These are phyloP conservation scores for Camellia lanceoleosa DNA, from an alignment of 148 eudicot species.

Conservation along the genomic window DNA sequence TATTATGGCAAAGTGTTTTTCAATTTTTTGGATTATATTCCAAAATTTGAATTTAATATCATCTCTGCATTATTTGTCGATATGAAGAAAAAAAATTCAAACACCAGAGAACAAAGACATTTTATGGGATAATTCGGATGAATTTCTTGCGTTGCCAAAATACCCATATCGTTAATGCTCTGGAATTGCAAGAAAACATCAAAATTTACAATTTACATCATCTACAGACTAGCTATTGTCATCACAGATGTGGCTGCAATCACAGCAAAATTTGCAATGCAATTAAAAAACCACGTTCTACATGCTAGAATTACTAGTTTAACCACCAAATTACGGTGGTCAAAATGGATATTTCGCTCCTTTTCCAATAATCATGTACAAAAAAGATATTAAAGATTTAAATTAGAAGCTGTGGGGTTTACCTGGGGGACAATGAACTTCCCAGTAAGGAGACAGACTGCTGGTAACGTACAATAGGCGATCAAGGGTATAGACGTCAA, in stretches of 20 bases:
- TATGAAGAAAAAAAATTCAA: not conserved
- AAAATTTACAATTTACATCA: not conserved
- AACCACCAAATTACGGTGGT: not conserved
- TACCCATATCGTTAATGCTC: not conserved
- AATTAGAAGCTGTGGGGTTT: slow-evolving; percentile 7
- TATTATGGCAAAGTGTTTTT: no score
- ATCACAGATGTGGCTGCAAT: not conserved
- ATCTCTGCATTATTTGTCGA: not conserved
- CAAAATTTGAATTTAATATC: not conserved
- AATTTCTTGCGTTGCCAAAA: not conserved
- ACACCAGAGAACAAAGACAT: no score
- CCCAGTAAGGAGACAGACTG: slow-evolving; percentile 70
- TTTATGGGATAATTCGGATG: not conserved
- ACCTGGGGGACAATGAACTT: slow-evolving; percentile 82
- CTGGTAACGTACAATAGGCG: slow-evolving; percentile 67
- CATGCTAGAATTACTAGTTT: not conserved
- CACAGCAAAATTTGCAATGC: not conserved
- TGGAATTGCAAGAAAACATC: not conserved
- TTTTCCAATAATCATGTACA: not conserved
- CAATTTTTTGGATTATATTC: not conserved
- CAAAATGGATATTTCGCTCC: not conserved
- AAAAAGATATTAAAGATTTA: not conserved
- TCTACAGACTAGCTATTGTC: not conserved
- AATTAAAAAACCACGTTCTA: not conserved
- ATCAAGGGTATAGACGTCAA: slow-evolving; percentile 69